Conservation (phyloP, 2,329 filamentous ascomycete genomes). For the Hymenotorrendiella dingleyae region DNA sequence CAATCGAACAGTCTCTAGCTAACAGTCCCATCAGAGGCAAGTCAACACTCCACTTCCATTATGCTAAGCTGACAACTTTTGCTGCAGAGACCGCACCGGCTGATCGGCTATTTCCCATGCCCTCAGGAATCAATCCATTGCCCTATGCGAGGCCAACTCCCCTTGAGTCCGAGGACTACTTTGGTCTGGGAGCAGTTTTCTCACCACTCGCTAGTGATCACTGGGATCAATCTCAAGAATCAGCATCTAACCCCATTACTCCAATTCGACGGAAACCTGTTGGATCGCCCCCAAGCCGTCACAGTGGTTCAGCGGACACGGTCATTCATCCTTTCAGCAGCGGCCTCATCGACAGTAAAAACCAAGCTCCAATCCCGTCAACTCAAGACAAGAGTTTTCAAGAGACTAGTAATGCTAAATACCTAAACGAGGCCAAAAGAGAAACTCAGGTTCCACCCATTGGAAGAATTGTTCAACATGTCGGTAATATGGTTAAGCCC, state of each 20-base stretch:
- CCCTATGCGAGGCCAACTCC: conserved; percentile 6
- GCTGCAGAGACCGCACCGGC: conserved; percentile 13
- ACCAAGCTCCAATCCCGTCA: conserved; percentile 1
- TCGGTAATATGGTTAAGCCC: no score
- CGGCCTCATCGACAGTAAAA: conserved; percentile 26
- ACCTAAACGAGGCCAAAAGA: neutral
- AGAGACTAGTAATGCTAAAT: neutral
- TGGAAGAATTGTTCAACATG: no score
- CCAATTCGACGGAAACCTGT: conserved; percentile 11
- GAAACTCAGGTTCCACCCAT: no score
- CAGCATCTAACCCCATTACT: neutral
- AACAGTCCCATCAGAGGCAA: conserved; percentile 13
- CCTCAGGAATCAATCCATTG: conserved; percentile 9
- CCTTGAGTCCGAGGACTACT: conserved; percentile 12
- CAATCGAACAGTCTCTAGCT: conserved; percentile 15
- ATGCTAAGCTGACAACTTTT: neutral
- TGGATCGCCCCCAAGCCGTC: conserved; percentile 8
- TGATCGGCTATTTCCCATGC: conserved; percentile 19
- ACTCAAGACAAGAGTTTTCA: neutral
- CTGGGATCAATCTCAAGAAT: neutral
- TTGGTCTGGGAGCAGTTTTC: conserved; percentile 8
- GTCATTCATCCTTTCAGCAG: no score
- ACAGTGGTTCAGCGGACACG: conserved; percentile 36
- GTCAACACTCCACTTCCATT: conserved; percentile 34
- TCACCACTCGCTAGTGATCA: conserved; percentile 10